Evolutionary conservation across 805 yeast species (phyloP), one percentile per base, ranked within the genome.

Genomic region (Vanderwaltozyma verrucispora): DNA sequence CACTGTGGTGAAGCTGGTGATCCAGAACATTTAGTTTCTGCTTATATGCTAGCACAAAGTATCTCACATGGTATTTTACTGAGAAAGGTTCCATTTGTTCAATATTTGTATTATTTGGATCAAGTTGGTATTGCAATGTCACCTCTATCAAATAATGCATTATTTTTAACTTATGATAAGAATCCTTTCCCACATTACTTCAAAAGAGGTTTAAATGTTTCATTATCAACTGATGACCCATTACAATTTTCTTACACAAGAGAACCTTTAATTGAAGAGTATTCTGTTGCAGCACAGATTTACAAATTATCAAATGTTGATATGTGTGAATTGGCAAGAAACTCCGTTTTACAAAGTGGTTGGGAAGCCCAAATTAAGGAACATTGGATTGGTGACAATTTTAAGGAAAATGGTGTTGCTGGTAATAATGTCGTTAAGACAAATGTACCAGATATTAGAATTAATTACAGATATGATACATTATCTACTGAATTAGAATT

Each of bases 1-100:
- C 99, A 92, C 60, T 85, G 95, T 49, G 99, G 99, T 45, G 99
- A 92, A 62, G 99, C 98, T n/a, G 99, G 99, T 42, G 98, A 92
- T 55, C 96, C 97, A 1, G 97, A 92, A 54, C 98, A 92, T 65
- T 69, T 94, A 54, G 84, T 88, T 32, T 73, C 88, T 35, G 88
- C 98, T 1, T 92, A 82, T 52, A 63, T 92, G 51, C 75, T 92
- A 1, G 78, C 96, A 1, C 94, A 89, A 53, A 85, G 94, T 36
- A 92, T 92, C 42, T 84, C 94, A 11, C 99, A 92, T 59, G 99
- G 99, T 40, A 94, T 92, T 38, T 61, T 89, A 43, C 68, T 92
- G 54, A 77, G 98, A 62, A 92, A 92, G 60, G 74, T 94, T 38
- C 98, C 99, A 34, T 87, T 84, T 59, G 79, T 94, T 45, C 99